phyloP scores from a whole-genome alignment of 2,329 filamentous ascomycete species.

The Verticillium nubilum region DNA sequence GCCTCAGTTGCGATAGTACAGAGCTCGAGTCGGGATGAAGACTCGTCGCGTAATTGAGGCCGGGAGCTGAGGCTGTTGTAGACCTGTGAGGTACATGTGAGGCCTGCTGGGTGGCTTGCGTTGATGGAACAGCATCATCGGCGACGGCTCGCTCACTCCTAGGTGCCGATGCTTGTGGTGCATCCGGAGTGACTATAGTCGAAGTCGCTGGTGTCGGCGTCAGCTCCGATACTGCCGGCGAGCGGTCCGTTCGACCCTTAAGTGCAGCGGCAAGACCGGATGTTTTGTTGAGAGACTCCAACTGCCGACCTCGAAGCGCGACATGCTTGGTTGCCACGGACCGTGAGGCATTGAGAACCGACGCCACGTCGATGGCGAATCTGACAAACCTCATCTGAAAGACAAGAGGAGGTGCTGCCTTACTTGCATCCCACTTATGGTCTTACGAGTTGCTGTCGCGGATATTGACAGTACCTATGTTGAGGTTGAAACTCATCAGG shows the following conservation, averaged over 20 bases:
- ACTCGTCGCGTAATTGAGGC: slow-evolving; percentile 1
- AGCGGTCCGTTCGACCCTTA: slow-evolving; percentile 10
- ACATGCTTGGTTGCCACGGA: slow-evolving; percentile 60
- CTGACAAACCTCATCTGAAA: slow-evolving; percentile 54
- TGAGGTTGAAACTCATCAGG: background rate
- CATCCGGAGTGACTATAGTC: background rate
- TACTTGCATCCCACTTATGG: background rate
- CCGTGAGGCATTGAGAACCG: slow-evolving; percentile 64
- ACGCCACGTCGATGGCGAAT: slow-evolving; percentile 62
- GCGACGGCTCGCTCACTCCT: background rate
- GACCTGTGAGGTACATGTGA: slow-evolving; percentile 8
- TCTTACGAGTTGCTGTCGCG: background rate
- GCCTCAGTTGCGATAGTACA: slow-evolving; percentile 8
- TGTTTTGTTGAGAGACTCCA: slow-evolving; percentile 42
- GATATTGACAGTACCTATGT: background rate
- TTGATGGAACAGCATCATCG: background rate
- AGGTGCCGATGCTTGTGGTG: background rate
- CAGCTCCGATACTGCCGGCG: background rate
- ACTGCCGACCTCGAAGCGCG: slow-evolving; percentile 49
- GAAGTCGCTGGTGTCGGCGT: background rate
- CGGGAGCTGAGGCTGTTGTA: background rate
- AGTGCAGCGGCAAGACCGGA: slow-evolving; percentile 36
- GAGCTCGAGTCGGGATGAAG: slow-evolving; percentile 5
- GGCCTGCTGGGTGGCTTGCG: background rate
- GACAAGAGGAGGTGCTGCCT: background rate